Evolutionary conservation across 805 yeast species (phyloP).

Genomic region (Alloascoidea africana): DNA sequence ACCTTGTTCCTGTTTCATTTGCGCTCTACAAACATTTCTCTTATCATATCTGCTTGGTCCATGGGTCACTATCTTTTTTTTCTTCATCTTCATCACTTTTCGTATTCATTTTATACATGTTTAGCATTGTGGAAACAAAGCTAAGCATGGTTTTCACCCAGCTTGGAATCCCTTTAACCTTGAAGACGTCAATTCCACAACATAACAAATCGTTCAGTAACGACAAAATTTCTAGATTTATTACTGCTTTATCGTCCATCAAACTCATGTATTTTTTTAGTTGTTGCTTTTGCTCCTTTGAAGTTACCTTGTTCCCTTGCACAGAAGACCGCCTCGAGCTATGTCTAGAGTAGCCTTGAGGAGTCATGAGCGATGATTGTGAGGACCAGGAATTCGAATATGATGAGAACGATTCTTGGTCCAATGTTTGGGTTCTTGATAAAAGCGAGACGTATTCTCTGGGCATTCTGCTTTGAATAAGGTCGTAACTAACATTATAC

Average conservation of each 20-base stretch:
- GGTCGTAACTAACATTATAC: neutral
- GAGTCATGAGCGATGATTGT: too few species aligned
- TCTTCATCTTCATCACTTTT: too few species aligned
- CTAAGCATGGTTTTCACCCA: neutral
- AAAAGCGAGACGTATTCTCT: neutral
- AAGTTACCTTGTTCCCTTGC: neutral
- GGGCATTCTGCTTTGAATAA: neutral
- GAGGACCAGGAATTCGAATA: too few species aligned
- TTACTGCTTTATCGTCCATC: neutral
- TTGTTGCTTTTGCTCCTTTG: neutral
- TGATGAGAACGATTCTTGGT: too few species aligned
- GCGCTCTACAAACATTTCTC: too few species aligned
- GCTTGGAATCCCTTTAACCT: neutral
- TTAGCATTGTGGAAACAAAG: neutral
- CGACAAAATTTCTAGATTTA: neutral
- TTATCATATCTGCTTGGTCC: too few species aligned
- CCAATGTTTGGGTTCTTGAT: neutral
- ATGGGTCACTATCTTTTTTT: too few species aligned
- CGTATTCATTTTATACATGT: neutral
- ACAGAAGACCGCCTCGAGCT: too few species aligned
- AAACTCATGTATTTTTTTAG: neutral
- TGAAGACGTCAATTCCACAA: slow-evolving; percentile 1
- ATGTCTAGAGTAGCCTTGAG: too few species aligned
- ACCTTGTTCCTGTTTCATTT: too few species aligned
- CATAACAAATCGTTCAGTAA: neutral